phyloP scores from a whole-genome alignment of 768 basidiomycete genomes.

The Tulasnella sp. region DNA sequence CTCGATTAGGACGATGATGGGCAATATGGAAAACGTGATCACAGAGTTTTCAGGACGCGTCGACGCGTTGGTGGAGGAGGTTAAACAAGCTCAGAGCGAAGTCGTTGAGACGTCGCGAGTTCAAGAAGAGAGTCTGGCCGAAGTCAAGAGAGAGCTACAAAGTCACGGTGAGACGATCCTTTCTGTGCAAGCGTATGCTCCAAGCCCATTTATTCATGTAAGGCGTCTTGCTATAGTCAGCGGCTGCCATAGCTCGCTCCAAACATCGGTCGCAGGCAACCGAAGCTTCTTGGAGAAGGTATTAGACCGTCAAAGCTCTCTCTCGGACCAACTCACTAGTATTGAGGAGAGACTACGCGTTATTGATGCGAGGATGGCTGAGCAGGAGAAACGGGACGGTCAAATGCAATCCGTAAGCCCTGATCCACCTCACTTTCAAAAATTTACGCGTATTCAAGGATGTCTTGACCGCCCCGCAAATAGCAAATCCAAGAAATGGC shows the following conservation, averaged over 20 bases:
- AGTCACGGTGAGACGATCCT: background rate
- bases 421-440: no score
- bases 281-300: background rate
- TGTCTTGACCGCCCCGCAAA: no score
- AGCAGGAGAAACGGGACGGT: no score
- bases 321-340: background rate
- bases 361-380: background rate
- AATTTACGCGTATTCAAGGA: no score
- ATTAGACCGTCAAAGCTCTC: background rate
- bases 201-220: background rate
- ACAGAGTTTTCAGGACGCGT: background rate
- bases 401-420: no score
- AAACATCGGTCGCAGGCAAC: background rate
- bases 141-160: slow-evolving; percentile 9
- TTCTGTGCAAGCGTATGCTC: background rate
- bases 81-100: slow-evolving; percentile 3
- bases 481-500: background rate
- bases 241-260: background rate
- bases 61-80: background rate
- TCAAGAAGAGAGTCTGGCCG: background rate
- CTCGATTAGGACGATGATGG: background rate
- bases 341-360: background rate
- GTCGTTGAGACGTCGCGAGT: background rate
- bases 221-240: background rate
- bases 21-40: slow-evolving; percentile 1